Conservation (phyloP, 768 basidiomycete species). For the Tulasnella sp. region DNA sequence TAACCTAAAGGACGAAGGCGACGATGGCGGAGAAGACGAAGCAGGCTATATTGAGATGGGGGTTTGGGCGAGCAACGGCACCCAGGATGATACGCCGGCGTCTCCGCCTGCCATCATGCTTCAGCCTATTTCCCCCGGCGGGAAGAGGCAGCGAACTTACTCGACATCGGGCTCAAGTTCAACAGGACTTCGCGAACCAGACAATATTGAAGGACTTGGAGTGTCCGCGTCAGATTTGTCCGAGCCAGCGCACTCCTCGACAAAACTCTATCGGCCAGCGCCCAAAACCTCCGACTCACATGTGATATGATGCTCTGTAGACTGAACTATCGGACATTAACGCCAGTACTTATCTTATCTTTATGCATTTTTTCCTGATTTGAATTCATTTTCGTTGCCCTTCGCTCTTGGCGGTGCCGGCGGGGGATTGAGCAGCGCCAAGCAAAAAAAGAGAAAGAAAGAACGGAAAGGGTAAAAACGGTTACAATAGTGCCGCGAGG, state of each 20-base stretch:
- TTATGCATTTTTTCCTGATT: background rate
- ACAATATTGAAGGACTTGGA: background rate
- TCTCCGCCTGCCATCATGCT: background rate
- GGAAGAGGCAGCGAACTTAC: background rate
- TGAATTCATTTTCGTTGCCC: too few relatives aligned
- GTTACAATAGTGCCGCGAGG: too few relatives aligned
- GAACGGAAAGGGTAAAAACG: too few relatives aligned
- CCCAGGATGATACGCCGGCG: background rate
- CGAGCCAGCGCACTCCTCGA: background rate
- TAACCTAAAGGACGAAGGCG: background rate
- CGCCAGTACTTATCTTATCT: background rate
- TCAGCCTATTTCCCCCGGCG: background rate
- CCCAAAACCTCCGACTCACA: background rate
- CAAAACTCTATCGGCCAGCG: background rate
- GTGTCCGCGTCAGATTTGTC: background rate
- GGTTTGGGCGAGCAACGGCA: background rate
- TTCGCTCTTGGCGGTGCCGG: too few relatives aligned
- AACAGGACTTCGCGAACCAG: background rate
- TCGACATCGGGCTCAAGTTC: background rate
- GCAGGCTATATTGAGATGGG: background rate
- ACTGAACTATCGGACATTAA: too few relatives aligned
- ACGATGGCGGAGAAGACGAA: background rate
- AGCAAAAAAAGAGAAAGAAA: too few relatives aligned
- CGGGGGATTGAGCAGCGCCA: too few relatives aligned
- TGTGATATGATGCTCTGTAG: background rate